Percentiles rank a stretch among this genome's conserved stretches.
Conservation (phyloP, 352 stramenopile species). For the Pythium scleroteichum region DNA sequence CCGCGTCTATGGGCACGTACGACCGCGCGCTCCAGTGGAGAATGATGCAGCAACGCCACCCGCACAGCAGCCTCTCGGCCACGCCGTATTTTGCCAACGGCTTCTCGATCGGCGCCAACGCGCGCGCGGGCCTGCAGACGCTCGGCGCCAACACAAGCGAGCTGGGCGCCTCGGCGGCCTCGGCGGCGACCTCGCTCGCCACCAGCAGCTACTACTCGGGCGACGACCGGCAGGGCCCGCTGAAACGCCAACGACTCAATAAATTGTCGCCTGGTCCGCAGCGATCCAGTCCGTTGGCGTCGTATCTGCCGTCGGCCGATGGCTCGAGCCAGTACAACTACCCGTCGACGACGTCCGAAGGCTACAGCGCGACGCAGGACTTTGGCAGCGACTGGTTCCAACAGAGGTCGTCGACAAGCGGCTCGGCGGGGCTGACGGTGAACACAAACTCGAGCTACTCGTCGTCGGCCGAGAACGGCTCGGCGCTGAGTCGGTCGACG, state of each 20-base stretch:
- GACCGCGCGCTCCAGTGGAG: constrained; percentile 53
- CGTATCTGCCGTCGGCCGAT: constrained; percentile 21
- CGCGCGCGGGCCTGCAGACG: constrained; percentile 8
- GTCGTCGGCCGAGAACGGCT: constrained; percentile 2
- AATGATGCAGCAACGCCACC: constrained; percentile 41
- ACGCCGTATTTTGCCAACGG: constrained; percentile 21
- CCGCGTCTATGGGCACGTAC: constrained; percentile 51
- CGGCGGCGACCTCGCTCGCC: constrained; percentile 2
- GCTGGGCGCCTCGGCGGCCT: neutral
- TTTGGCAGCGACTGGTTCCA: constrained; percentile 23
- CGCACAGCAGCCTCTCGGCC: constrained; percentile 26
- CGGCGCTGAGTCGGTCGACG: constrained; percentile 11
- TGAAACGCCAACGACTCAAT: constrained; percentile 16
- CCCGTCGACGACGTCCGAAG: neutral
- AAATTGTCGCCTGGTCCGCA: constrained; percentile 10
- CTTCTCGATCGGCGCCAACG: constrained; percentile 7
- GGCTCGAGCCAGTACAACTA: constrained; percentile 6
- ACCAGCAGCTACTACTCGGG: neutral
- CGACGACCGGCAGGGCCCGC: neutral
- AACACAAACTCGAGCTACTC: constrained; percentile 9
- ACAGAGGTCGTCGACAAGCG: constrained; percentile 9
- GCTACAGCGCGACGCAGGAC: constrained; percentile 8
- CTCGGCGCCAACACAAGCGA: constrained; percentile 8
- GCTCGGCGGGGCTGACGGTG: constrained; percentile 4
- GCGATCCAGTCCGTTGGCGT: constrained; percentile 14